Base-by-base conservation (phyloP, 768 basidiomycete species). In the Mycena filopes region DNA sequence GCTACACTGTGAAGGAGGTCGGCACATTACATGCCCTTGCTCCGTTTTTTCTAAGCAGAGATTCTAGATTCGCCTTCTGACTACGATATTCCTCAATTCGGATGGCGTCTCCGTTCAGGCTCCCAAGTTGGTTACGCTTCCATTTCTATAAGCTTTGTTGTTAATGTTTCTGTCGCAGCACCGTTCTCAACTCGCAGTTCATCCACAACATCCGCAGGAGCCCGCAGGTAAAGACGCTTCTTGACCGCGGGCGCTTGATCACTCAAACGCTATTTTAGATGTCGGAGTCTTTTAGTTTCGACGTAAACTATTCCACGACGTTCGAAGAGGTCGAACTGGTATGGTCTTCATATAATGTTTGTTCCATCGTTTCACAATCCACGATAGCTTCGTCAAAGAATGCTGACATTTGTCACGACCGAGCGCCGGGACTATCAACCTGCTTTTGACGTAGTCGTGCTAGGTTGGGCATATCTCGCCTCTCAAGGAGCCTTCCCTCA, bases 211-310 rank as follows among this genome's bases (percentile, higher is more conserved):
- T 89, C 65, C 86, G 91, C 33, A 84, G 90, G 61, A 92, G 91
- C 71, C 87, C 89, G 25, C 87, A 89, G 79, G 88, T 85, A 67
- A n/a, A n/a, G n/a, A n/a, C n/a, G n/a, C 31, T 40, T 40, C n/a
- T 36, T 16, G 46, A 15, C 47, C 23, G 15, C n/a, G n/a, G n/a
- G n/a, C n/a, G n/a, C 13, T 53, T 40, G 33, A 15, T 28, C 15
- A 23, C 63, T 33, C 26, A 45, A n/a, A 31, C 20, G 16, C 16
- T 38, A 23, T 28, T n/a, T 26, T 45, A 82, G 78, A 94, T 94
- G 84, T 91, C 88, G 3, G 95, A 96, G 77, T 84, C 88, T 0
- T 94, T 95, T 74, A 82, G 82, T 16, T 95, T 94, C 73, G 91
- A 95, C 68, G 94, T 96, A 55, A 82, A 82, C 46, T 96, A 91